phyloP scores from a whole-genome alignment of 1,284 basidiomycete species.

The Trametes pubescens region DNA sequence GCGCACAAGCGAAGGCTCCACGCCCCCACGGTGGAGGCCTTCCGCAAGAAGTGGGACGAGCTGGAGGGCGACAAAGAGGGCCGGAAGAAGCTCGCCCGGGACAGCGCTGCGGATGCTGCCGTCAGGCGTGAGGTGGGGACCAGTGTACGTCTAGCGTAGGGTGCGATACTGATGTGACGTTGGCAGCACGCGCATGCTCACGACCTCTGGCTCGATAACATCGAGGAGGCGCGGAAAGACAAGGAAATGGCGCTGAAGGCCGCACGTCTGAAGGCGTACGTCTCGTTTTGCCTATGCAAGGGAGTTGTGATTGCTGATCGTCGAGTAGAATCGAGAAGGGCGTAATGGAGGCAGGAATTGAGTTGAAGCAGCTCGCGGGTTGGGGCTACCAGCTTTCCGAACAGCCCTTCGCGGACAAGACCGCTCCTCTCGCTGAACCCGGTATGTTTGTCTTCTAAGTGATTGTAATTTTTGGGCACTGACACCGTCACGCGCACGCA shows the following conservation, averaged over 20 bases:
- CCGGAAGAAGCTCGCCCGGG: neutral
- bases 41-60: constrained; percentile 4
- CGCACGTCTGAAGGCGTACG: neutral
- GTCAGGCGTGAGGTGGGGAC: constrained; percentile 2
- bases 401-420: neutral
- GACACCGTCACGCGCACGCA: neutral
- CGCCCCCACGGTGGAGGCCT: neutral
- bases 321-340: neutral
- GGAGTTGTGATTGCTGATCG: neutral
- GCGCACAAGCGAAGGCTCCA: neutral
- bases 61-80: neutral
- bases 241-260: neutral
- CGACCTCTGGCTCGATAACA: neutral
- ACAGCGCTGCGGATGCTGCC: neutral
- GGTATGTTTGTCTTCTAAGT: neutral
- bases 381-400: neutral
- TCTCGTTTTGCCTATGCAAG: neutral
- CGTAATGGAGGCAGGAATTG: neutral
- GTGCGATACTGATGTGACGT: neutral
- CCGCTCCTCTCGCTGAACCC: neutral
- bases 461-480: neutral
- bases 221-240: neutral
- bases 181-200: neutral
- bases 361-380: neutral
- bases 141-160: neutral